These are phyloP conservation scores for Rhodotorula mucilaginosa DNA, from an alignment of 1,284 basidiomycete species.

Conservation along the genomic window DNA sequence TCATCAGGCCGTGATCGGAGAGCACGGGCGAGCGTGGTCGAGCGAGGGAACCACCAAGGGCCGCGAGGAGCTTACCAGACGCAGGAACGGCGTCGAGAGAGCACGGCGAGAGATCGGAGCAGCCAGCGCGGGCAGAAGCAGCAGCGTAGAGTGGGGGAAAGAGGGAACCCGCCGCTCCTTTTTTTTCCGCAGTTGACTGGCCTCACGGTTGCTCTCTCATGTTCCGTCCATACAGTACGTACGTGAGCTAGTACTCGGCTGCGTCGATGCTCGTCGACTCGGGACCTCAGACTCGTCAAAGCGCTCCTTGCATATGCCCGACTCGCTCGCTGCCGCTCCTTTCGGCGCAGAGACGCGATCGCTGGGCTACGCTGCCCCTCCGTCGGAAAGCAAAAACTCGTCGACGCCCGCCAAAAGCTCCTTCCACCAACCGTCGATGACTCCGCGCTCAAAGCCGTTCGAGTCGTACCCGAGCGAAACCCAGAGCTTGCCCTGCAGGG, in stretches of 20 bases:
- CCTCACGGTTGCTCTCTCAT: background rate
- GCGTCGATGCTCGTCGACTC: too few relatives aligned
- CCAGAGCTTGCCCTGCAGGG: constrained; percentile 54
- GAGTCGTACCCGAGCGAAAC: constrained; percentile 70
- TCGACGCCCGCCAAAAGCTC: constrained; percentile 57
- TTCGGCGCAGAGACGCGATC: too few relatives aligned
- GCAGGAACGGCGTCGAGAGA: background rate
- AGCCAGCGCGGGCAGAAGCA: background rate
- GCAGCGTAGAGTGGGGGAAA: background rate
- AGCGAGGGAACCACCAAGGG: background rate
- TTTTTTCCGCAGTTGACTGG: background rate
- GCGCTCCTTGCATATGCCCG: too few relatives aligned
- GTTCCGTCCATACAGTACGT: too few relatives aligned
- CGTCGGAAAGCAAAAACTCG: constrained; percentile 51
- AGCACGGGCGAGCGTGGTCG: background rate
- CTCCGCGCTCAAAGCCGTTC: constrained; percentile 63
- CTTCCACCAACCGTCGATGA: constrained; percentile 54
- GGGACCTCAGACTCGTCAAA: too few relatives aligned
- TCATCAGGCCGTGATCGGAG: background rate
- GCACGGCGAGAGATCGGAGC: background rate
- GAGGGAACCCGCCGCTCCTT: background rate
- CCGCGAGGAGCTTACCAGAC: background rate
- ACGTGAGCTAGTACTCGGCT: too few relatives aligned
- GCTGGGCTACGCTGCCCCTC: background rate
- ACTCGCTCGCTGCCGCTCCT: too few relatives aligned